Evolutionary conservation across 2,329 filamentous ascomycete genomes (phyloP).

Genomic region (Coleophoma eucalyptorum): DNA sequence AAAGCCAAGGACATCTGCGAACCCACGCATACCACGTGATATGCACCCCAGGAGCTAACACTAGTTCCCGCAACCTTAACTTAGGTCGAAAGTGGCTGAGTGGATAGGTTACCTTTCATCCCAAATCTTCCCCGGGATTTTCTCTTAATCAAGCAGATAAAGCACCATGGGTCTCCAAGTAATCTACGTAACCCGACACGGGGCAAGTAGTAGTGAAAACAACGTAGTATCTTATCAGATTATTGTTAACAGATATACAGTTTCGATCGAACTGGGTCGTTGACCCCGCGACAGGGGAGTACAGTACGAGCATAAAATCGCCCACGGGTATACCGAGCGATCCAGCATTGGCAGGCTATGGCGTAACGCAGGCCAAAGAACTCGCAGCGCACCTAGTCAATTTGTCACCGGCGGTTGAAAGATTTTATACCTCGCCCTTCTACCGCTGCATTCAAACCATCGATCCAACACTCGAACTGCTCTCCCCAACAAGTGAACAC

Average conservation of each 20-base stretch:
- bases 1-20: neutral
- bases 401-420: slow-evolving; percentile 64
- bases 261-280: slow-evolving; percentile 91
- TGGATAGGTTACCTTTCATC: too few species aligned
- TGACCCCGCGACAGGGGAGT: slow-evolving; percentile 74
- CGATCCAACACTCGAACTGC: slow-evolving; percentile 57
- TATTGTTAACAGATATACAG: slow-evolving; percentile 39
- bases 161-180: slow-evolving; percentile 46
- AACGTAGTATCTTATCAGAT: slow-evolving; percentile 1
- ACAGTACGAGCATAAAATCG: slow-evolving; percentile 68
- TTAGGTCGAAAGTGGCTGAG: neutral
- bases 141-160: slow-evolving; percentile 2
- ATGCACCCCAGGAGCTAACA: neutral
- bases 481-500: slow-evolving; percentile 26
- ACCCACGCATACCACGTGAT: neutral
- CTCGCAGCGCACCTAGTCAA: slow-evolving; percentile 62
- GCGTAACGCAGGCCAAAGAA: slow-evolving; percentile 78
- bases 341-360: slow-evolving; percentile 81
- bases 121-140: neutral
- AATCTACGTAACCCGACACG: slow-evolving; percentile 73
- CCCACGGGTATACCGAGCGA: slow-evolving; percentile 88
- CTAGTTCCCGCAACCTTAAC: slow-evolving; percentile 1
- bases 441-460: slow-evolving; percentile 87
- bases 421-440: slow-evolving; percentile 80
- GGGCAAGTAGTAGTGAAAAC: slow-evolving; percentile 43